phyloP scores from a whole-genome alignment of 306 rosid species.

The Rubus parviflorus region DNA sequence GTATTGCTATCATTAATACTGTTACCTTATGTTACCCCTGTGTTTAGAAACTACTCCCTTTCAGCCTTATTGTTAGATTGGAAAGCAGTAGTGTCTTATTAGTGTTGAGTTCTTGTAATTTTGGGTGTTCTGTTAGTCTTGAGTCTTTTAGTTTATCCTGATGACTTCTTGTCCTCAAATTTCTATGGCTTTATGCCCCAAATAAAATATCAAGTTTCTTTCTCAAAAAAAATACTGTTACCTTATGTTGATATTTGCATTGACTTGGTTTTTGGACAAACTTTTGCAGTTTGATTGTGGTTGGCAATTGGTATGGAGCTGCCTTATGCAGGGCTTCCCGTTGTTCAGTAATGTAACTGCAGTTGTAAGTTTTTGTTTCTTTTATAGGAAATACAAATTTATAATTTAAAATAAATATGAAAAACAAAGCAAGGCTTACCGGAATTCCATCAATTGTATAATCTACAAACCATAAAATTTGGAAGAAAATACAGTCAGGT shows the following conservation, averaged over 20 bases:
- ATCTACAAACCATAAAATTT: neutral
- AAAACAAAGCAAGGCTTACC: neutral
- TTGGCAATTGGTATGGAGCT: slow-evolving; percentile 81
- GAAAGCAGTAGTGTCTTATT: no score
- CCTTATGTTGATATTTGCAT: slow-evolving; percentile 11
- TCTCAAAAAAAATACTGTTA: slow-evolving; percentile 2
- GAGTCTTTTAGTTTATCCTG: no score
- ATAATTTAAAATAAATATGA: neutral
- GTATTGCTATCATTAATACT: slow-evolving; percentile 12
- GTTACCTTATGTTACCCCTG: slow-evolving; percentile 9
- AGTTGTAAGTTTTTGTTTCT: slow-evolving; percentile 56
- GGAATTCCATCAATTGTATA: neutral
- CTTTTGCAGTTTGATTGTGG: slow-evolving; percentile 61
- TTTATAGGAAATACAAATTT: neutral
- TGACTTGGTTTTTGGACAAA: slow-evolving; percentile 30
- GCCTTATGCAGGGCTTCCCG: slow-evolving; percentile 74
- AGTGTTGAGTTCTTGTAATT: no score
- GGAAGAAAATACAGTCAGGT: neutral
- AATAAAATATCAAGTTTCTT: no score
- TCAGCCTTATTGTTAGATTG: no score
- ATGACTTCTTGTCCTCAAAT: no score
- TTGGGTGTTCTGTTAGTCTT: no score
- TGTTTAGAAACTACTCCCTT: no score
- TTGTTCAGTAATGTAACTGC: slow-evolving; percentile 64
- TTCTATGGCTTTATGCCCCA: no score